Percentiles rank a stretch among this genome's conserved stretches.
Conservation (phyloP, 306 rosid genomes). For the Sicyos baderoa region DNA sequence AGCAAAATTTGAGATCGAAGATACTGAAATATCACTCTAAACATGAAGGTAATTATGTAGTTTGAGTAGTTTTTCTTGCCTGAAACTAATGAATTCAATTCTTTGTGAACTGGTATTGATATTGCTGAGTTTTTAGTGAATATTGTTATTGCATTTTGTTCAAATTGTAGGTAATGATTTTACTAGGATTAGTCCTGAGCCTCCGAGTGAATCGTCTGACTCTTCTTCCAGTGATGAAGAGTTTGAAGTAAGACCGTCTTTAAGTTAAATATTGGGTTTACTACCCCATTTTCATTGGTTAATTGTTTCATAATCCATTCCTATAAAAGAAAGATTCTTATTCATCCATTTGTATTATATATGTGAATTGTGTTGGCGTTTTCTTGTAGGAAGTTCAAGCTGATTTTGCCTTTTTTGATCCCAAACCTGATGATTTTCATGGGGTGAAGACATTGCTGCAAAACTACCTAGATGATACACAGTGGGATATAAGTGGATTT, state of each 20-base stretch:
- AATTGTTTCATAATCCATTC: not conserved
- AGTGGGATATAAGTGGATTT: constrained; percentile 77
- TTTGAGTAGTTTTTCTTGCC: not conserved
- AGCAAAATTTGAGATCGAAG: constrained; percentile 19
- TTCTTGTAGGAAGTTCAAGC: constrained; percentile 61
- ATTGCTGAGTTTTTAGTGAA: not conserved
- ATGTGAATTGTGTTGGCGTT: constrained; percentile 5
- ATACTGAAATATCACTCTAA: constrained; percentile 21
- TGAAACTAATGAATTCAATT: not conserved
- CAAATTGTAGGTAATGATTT: constrained; percentile 31
- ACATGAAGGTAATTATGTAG: constrained; percentile 18
- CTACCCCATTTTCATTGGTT: not conserved
- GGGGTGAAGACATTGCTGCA: constrained; percentile 77
- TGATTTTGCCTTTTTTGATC: constrained; percentile 80
- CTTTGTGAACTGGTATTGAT: not conserved
- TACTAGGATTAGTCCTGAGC: constrained; percentile 22
- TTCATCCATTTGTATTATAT: not conserved
- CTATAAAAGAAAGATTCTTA: too few relatives aligned
- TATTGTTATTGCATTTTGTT: not conserved
- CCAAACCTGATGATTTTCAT: constrained; percentile 68
- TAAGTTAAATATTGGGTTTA: not conserved
- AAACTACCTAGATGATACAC: constrained; percentile 52
- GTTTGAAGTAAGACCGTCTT: constrained; percentile 41
- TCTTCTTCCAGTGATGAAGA: constrained; percentile 56
- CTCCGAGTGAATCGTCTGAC: constrained; percentile 27